Percentiles rank a stretch among this genome's conserved stretches.
phyloP scores from a whole-genome alignment of 139 green algal species.

The Chlamydomonas schloesseri region DNA sequence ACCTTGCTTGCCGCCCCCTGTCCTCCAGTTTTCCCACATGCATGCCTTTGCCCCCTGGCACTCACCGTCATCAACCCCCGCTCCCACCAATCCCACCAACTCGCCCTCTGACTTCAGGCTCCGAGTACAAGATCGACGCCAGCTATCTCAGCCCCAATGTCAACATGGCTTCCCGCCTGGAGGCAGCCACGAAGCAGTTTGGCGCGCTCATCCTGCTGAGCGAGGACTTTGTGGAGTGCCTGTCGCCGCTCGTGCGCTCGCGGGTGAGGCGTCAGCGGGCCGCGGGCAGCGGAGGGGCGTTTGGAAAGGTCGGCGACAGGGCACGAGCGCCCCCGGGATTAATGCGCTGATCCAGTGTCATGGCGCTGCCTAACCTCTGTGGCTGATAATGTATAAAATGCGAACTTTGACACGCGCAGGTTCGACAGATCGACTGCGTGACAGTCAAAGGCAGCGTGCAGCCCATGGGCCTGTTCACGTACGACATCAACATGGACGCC shows the following conservation, averaged over 20 bases:
- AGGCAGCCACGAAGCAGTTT: constrained; percentile 98
- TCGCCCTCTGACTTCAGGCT: constrained; percentile 59
- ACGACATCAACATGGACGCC: constrained; percentile 65
- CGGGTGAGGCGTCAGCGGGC: too few species aligned
- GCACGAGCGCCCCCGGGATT: too few species aligned
- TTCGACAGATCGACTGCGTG: constrained; percentile 93
- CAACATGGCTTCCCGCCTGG: constrained; percentile 96
- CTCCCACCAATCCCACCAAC: neutral
- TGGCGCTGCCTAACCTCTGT: too few species aligned
- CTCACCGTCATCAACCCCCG: too few species aligned
- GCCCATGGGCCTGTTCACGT: constrained; percentile 88
- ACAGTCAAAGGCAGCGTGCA: constrained; percentile 92
- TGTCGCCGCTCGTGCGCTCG: constrained; percentile 57
- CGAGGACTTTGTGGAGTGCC: constrained; percentile 79
- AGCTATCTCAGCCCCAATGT: constrained; percentile 97
- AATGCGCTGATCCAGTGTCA: too few species aligned
- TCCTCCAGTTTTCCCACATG: too few species aligned
- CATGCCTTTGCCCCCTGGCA: too few species aligned
- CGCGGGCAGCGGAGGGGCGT: too few species aligned
- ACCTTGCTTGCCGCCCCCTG: too few species aligned
- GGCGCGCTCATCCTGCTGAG: constrained; percentile 85
- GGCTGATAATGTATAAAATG: too few species aligned
- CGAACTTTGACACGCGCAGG: constrained; percentile 10
- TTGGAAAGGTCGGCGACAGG: too few species aligned
- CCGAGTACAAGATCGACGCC: constrained; percentile 96